A percentile compares a stretch with the other conserved stretches of the same genome.
Conservation (phyloP, 2,329 filamentous ascomycete genomes). For the Fusarium secorum region DNA sequence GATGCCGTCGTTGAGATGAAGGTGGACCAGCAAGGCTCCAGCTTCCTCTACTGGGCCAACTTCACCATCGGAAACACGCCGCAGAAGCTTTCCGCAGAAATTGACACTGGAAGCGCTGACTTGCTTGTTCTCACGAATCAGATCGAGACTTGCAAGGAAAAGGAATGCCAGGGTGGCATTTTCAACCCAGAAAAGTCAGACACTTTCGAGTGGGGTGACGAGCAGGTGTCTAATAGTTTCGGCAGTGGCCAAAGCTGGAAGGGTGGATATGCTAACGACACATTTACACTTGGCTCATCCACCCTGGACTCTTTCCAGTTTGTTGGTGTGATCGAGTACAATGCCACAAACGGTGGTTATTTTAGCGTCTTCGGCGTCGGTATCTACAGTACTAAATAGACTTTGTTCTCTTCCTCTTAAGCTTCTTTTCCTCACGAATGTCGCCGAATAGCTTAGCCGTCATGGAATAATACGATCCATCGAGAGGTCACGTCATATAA, state of each 20-base stretch:
- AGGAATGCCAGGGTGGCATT: not conserved
- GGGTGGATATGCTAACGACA: not conserved
- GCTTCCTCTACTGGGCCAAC: not conserved
- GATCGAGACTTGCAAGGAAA: not conserved
- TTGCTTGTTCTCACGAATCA: not conserved
- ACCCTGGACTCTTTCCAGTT: not conserved
- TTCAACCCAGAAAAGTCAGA: not conserved
- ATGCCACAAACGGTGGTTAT: not conserved
- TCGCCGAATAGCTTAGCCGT: not conserved
- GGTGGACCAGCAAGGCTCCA: not conserved
- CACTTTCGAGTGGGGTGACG: not conserved
- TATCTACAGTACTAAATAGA: not conserved
- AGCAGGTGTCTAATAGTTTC: not conserved
- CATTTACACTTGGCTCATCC: not conserved
- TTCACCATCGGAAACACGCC: not conserved
- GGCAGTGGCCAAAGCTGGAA: not conserved
- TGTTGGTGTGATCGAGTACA: not conserved
- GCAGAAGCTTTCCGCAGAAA: not conserved
- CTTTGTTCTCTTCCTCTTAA: rapidly evolving
- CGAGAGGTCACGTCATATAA: too few species aligned
- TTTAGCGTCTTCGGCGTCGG: not conserved
- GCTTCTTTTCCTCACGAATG: rapidly evolving
- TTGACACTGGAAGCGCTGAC: not conserved
- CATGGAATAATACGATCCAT: not conserved
- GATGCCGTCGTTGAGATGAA: not conserved